These are phyloP conservation scores for Cercospora citrullina DNA, from an alignment of 2,329 filamentous ascomycete species.

Conservation along the genomic window DNA sequence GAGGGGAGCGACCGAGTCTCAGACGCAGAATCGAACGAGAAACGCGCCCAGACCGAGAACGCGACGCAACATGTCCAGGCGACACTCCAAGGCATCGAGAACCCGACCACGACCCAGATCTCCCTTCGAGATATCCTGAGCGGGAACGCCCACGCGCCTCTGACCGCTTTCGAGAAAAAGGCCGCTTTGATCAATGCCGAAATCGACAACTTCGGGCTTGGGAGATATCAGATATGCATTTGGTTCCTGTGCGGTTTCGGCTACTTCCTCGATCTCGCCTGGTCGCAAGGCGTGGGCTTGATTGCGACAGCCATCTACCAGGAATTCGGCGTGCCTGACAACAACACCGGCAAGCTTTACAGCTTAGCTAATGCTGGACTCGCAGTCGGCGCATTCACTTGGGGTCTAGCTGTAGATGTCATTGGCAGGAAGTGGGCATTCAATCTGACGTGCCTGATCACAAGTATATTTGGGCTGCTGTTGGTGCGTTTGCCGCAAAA, in stretches of 20 bases:
- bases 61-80: slow-evolving; percentile 1
- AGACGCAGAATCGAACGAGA: slow-evolving; percentile 2
- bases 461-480: slow-evolving; percentile 55
- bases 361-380: slow-evolving; percentile 56
- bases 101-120: slow-evolving; percentile 10
- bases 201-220: slow-evolving; percentile 56
- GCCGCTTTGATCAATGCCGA: slow-evolving; percentile 49
- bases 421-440: slow-evolving; percentile 58
- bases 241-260: slow-evolving; percentile 58
- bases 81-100: background rate
- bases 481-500: slow-evolving; percentile 39
- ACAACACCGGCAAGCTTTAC: slow-evolving; percentile 50
- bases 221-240: slow-evolving; percentile 48
- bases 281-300: slow-evolving; percentile 61
- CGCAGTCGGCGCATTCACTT: slow-evolving; percentile 57
- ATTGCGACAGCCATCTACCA: slow-evolving; percentile 57
- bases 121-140: slow-evolving; percentile 13
- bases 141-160: slow-evolving; percentile 9
- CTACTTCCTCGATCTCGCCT: slow-evolving; percentile 58
- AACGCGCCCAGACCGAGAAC: background rate
- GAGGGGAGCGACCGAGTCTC: background rate
- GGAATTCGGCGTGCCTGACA: slow-evolving; percentile 54
- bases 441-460: slow-evolving; percentile 59
- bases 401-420: slow-evolving; percentile 58
- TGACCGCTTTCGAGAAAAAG: slow-evolving; percentile 47